Evolutionary conservation across 768 basidiomycete genomes (phyloP), one percentile per base, ranked within the genome.

Genomic region (Trametes maxima): DNA sequence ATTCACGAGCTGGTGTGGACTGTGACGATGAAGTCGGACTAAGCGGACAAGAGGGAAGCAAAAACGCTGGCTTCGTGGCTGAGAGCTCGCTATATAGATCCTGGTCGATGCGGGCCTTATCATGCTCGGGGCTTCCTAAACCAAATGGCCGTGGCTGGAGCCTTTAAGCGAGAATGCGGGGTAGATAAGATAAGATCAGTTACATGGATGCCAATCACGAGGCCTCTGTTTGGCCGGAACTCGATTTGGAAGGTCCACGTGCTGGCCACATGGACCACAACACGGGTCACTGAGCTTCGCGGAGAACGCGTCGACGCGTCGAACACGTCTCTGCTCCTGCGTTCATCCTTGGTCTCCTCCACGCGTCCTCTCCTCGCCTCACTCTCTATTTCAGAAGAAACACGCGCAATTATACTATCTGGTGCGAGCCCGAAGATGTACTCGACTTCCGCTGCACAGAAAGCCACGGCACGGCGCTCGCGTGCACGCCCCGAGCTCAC

Each of bases 401-500:
- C 11, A 62, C 61, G 61, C 56, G 55, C 53, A 35, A 28, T 48
- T 19, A 3, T 3, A 6, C 22, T 22, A 16, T 12, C 0, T 8
- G 2, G 19, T 24, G 21, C 16, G n/a, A 24, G 16, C 5, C 13
- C 19, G 11, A 12, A 7, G 46, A 67, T 67, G 66, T 67, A 67
- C 46, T 37, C 82, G 36, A 82, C 86, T 14, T 85, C 80, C 2
- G 80, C 88, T 36, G 82, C 83, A 25, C 85, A 83, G 48, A 90
- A 91, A 73, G 86, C 90, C 60, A 89, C 90, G 64, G 35, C 44
- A 33, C 78, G 90, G 65, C 82, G 88, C 64, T 81, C 86, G 1
- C 89, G 92, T 65, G 54, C 86, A 35, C 89, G 92, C 37, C 92
- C 92, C 65, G 92, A 94, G 63, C 85, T 94, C 54, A 82, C 87